Conservation (phyloP, 1,139 yeast species). For the Pichia norvegensis region DNA sequence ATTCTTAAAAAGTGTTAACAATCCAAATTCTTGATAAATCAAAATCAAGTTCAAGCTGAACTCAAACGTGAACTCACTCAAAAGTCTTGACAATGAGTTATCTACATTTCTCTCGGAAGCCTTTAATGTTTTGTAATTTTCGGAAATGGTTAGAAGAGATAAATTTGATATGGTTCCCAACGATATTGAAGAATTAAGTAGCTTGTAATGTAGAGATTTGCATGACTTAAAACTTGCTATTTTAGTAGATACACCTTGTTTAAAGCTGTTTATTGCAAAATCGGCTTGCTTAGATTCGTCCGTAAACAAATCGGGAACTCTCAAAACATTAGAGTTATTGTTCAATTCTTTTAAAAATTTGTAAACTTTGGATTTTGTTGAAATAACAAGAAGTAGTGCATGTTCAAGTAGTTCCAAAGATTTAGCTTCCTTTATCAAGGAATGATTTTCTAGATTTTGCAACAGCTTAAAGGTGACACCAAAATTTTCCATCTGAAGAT, state of each 20-base stretch:
- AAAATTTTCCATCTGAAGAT: conserved; percentile 10
- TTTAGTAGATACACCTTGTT: conserved; percentile 19
- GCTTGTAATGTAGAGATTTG: conserved; percentile 25
- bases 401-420: conserved; percentile 17
- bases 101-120: conserved; percentile 6
- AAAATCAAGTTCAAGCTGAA: conserved; percentile 24
- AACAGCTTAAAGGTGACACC: conserved; percentile 18
- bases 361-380: conserved; percentile 18
- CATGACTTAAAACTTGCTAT: conserved; percentile 24
- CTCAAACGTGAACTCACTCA: conserved; percentile 21
- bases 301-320: conserved; percentile 14
- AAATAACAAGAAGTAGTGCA: conserved; percentile 18
- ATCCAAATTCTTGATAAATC: conserved; percentile 34
- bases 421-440: conserved; percentile 5
- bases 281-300: conserved; percentile 12
- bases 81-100: conserved; percentile 18
- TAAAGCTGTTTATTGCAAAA: conserved; percentile 20
- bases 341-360: conserved; percentile 15
- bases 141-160: conserved; percentile 26
- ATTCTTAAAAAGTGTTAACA: conserved; percentile 30
- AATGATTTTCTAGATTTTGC: conserved; percentile 12
- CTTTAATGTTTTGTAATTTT: conserved; percentile 21
- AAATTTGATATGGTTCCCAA: conserved; percentile 28
- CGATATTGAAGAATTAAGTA: conserved; percentile 27
- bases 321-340: conserved; percentile 18